Percentiles rank a stretch among this genome's conserved stretches.
These are phyloP conservation scores for Pezicula rhizophila DNA, from an alignment of 2,329 filamentous ascomycete species.

Conservation along the genomic window DNA sequence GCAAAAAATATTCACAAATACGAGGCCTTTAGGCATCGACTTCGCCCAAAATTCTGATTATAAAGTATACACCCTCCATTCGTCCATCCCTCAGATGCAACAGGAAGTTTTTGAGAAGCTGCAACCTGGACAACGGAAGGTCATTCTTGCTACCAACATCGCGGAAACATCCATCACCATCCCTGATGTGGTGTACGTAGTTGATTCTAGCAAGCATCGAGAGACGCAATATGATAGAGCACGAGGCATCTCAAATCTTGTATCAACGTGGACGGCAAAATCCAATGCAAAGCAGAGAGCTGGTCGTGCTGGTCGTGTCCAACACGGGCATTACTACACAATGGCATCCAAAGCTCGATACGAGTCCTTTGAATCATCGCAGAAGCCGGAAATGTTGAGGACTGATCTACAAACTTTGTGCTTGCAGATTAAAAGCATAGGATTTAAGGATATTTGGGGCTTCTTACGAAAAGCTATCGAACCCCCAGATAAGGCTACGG, in stretches of 20 bases:
- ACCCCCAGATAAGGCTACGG: conserved; percentile 72
- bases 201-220: conserved; percentile 89
- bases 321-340: conserved; percentile 83
- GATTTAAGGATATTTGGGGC: conserved; percentile 66
- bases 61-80: conserved; percentile 81
- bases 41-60: conserved; percentile 65
- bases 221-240: conserved; percentile 85
- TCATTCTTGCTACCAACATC: conserved; percentile 91
- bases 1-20: conserved; percentile 62
- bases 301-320: conserved; percentile 86
- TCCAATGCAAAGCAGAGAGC: conserved; percentile 89
- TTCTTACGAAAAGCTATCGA: conserved; percentile 84
- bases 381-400: conserved; percentile 84
- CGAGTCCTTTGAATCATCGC: conserved; percentile 66
- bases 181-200: conserved; percentile 88
- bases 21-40: conserved; percentile 58
- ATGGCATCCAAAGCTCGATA: conserved; percentile 90
- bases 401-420: conserved; percentile 90
- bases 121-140: conserved; percentile 74
- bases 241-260: conserved; percentile 83
- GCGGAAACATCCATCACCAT: conserved; percentile 98
- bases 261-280: conserved; percentile 87
- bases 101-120: conserved; percentile 76
- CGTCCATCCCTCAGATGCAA: conserved; percentile 77
- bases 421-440: conserved; percentile 89